Conservation (phyloP, 495 filamentous ascomycete species). For the Annulohypoxylon maeteangense region DNA sequence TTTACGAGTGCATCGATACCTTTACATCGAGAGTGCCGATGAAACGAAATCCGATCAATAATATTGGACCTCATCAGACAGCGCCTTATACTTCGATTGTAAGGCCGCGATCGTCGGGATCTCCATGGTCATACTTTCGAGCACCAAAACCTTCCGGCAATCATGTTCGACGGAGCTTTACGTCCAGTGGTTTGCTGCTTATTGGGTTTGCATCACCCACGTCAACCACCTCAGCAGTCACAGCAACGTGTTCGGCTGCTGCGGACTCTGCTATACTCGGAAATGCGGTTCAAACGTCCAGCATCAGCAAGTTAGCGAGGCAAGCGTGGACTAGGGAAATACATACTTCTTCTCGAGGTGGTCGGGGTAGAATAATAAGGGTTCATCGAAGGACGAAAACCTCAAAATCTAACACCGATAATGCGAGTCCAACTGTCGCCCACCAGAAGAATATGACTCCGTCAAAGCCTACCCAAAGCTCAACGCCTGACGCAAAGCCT, state of each 20-base stretch:
- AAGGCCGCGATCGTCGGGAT: constrained; percentile 29
- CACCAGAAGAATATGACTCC: constrained; percentile 33
- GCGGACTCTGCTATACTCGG: constrained; percentile 53
- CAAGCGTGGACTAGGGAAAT: constrained; percentile 49
- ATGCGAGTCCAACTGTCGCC: constrained; percentile 17
- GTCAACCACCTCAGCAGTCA: constrained; percentile 53
- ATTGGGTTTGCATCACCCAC: constrained; percentile 52
- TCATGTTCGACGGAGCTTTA: constrained; percentile 55
- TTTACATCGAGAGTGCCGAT: constrained; percentile 49
- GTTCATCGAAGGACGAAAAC: constrained; percentile 54
- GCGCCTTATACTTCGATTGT: constrained; percentile 32
- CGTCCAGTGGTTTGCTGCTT: constrained; percentile 56
- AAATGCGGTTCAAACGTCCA: constrained; percentile 47
- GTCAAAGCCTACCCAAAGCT: constrained; percentile 1
- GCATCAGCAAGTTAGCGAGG: constrained; percentile 52
- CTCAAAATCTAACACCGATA: constrained; percentile 37
- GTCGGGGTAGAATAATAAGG: constrained; percentile 43
- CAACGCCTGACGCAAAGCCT: constrained; percentile 25
- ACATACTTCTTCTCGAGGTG: constrained; percentile 34
- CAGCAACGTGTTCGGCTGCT: constrained; percentile 54
- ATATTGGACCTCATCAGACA: constrained; percentile 33
- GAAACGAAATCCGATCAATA: constrained; percentile 41
- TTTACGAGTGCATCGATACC: constrained; percentile 52
- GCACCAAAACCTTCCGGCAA: constrained; percentile 29
- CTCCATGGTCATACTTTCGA: constrained; percentile 43